A percentile compares a stretch with the other conserved stretches of the same genome.
These are phyloP conservation scores for Coemansia nantahalensis DNA, from an alignment of 192 early-diverging fungal genomes.

Conservation along the genomic window DNA sequence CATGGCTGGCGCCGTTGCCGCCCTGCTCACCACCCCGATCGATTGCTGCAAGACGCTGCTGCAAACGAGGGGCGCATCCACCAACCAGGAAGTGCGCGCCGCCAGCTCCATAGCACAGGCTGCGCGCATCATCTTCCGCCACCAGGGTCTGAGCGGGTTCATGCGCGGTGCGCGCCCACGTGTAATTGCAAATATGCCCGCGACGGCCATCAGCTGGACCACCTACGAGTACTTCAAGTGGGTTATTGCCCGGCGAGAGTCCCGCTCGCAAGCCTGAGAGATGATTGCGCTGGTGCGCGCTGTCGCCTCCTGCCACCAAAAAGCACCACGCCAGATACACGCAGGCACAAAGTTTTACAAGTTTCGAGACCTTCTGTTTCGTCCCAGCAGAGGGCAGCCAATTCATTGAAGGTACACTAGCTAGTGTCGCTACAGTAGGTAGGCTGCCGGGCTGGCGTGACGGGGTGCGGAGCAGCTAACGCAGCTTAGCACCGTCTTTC, in stretches of 20 bases:
- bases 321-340: too few relatives aligned
- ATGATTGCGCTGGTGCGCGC: too few relatives aligned
- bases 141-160: slow-evolving; percentile 77
- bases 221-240: slow-evolving; percentile 87
- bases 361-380: too few relatives aligned
- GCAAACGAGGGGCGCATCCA: slow-evolving; percentile 82
- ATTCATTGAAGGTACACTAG: too few relatives aligned
- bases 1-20: slow-evolving; percentile 84
- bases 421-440: too few relatives aligned
- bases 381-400: too few relatives aligned
- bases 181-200: slow-evolving; percentile 87
- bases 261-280: too few relatives aligned
- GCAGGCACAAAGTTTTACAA: too few relatives aligned
- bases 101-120: slow-evolving; percentile 72
- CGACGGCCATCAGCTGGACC: slow-evolving; percentile 94
- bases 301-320: too few relatives aligned
- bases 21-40: slow-evolving; percentile 87
- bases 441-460: too few relatives aligned
- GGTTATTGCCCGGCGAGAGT: slow-evolving; percentile 54
- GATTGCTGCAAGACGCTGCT: slow-evolving; percentile 96
- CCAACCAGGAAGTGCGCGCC: slow-evolving; percentile 66
- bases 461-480: too few relatives aligned
- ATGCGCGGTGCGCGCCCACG: slow-evolving; percentile 75
- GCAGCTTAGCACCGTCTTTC: too few relatives aligned
- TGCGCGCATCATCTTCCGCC: slow-evolving; percentile 69